A percentile compares a stretch with the other conserved stretches of the same genome.
phyloP scores from a whole-genome alignment of 148 eudicot genomes.

The Fagopyrum homotropicum region DNA sequence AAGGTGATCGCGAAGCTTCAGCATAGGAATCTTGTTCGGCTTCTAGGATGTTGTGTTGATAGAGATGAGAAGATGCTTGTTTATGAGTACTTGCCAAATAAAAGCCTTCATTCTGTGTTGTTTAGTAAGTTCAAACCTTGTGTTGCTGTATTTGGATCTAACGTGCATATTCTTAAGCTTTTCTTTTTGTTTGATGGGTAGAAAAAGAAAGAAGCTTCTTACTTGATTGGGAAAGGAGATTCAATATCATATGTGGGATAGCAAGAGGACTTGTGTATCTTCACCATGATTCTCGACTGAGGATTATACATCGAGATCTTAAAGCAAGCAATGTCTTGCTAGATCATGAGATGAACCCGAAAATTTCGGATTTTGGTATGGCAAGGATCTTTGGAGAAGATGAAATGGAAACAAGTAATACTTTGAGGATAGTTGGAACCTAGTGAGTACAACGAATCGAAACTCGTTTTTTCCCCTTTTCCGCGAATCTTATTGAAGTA shows the following conservation, averaged over 20 bases:
- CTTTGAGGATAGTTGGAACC: constrained; percentile 9
- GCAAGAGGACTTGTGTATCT: constrained; percentile 31
- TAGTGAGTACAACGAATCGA: background rate
- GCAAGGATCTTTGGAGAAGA: constrained; percentile 15
- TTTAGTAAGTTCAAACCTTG: background rate
- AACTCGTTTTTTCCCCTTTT: no score
- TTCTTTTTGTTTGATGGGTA: background rate
- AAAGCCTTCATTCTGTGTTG: constrained; percentile 15
- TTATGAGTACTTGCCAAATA: constrained; percentile 21
- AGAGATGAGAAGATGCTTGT: constrained; percentile 21
- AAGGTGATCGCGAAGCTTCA: constrained; percentile 21
- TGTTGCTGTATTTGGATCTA: background rate
- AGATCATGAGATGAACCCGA: constrained; percentile 22
- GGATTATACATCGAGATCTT: constrained; percentile 28
- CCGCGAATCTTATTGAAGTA: background rate
- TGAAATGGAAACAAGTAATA: background rate
- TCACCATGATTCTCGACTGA: constrained; percentile 30
- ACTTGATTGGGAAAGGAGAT: constrained; percentile 20
- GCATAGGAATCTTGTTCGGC: constrained; percentile 21
- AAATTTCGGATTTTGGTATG: constrained; percentile 20
- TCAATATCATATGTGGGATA: constrained; percentile 24
- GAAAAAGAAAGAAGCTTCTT: constrained; percentile 1
- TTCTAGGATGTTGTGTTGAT: constrained; percentile 19
- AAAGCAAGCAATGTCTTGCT: constrained; percentile 24
- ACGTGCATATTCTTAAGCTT: background rate